phyloP scores from a whole-genome alignment of 176 grass and related monocot genomes.

The Bolboschoenus planiculmis region DNA sequence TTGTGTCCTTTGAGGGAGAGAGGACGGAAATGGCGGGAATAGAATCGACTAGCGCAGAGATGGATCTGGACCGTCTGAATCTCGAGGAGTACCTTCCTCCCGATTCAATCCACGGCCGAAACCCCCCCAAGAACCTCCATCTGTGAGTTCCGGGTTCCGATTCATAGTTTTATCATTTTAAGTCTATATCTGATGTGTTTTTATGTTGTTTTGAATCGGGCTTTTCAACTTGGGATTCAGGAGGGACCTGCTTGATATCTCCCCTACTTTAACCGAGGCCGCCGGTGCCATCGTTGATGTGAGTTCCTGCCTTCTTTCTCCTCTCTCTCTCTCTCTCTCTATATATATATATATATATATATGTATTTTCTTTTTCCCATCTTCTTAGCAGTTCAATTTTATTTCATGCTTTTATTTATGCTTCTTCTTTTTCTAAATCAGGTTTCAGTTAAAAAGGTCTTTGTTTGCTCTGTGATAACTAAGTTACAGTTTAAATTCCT shows the following conservation, averaged over 20 bases:
- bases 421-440: neutral
- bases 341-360: no score
- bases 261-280: conserved; percentile 78
- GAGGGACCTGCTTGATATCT: conserved; percentile 96
- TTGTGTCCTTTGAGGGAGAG: neutral
- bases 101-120: conserved; percentile 46
- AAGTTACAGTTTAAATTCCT: neutral
- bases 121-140: conserved; percentile 48
- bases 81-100: conserved; percentile 71
- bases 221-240: conserved; percentile 24
- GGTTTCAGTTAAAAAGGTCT: neutral
- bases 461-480: neutral
- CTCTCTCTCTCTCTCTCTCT: no score
- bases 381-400: neutral
- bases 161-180: neutral
- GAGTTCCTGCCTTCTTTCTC: conserved; percentile 22
- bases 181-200: neutral
- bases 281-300: conserved; percentile 96
- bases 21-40: conserved; percentile 8
- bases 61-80: conserved; percentile 73
- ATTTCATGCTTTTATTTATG: neutral
- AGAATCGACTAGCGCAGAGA: conserved; percentile 40
- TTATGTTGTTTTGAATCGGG: no score
- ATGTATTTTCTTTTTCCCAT: neutral
- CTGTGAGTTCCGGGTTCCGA: conserved; percentile 28